Evolutionary conservation across 1,284 basidiomycete genomes (phyloP).

Genomic region (Ganoderma resinaceum): DNA sequence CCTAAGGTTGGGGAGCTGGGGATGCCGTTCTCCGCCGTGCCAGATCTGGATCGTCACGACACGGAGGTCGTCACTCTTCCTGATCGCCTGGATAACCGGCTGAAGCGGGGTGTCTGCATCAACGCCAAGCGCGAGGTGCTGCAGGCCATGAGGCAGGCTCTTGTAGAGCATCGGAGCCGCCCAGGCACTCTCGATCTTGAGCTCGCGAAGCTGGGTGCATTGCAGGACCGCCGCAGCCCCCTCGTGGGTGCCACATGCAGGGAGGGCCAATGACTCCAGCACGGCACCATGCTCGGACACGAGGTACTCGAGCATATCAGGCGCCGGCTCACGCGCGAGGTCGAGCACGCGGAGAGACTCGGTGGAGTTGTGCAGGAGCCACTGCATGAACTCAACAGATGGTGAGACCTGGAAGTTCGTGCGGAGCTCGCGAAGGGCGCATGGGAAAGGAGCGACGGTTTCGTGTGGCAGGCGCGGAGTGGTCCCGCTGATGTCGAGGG

Average conservation of each 20-base stretch:
- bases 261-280: constrained; percentile 62
- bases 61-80: constrained; percentile 32
- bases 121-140: constrained; percentile 65
- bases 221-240: constrained; percentile 52
- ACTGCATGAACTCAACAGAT: constrained; percentile 64
- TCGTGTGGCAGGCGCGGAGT: constrained; percentile 57
- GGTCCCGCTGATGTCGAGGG: constrained; percentile 65
- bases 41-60: constrained; percentile 39
- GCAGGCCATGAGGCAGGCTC: constrained; percentile 53
- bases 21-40: constrained; percentile 36
- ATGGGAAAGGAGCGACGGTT: constrained; percentile 51
- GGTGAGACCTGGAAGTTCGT: constrained; percentile 68
- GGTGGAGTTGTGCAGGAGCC: constrained; percentile 68
- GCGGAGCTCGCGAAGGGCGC: constrained; percentile 56
- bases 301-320: constrained; percentile 59
- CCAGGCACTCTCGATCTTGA: constrained; percentile 59
- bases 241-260: constrained; percentile 56
- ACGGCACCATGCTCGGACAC: constrained; percentile 52
- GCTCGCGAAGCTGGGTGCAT: constrained; percentile 57
- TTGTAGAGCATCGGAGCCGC: constrained; percentile 54
- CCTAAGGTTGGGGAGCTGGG: constrained; percentile 33
- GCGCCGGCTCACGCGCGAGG: constrained; percentile 62
- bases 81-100: constrained; percentile 48
- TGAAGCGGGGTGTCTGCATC: constrained; percentile 60
- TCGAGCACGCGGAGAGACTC: constrained; percentile 58